phyloP scores from a whole-genome alignment of 441 rosid species.

The Aleurites moluccanus region DNA sequence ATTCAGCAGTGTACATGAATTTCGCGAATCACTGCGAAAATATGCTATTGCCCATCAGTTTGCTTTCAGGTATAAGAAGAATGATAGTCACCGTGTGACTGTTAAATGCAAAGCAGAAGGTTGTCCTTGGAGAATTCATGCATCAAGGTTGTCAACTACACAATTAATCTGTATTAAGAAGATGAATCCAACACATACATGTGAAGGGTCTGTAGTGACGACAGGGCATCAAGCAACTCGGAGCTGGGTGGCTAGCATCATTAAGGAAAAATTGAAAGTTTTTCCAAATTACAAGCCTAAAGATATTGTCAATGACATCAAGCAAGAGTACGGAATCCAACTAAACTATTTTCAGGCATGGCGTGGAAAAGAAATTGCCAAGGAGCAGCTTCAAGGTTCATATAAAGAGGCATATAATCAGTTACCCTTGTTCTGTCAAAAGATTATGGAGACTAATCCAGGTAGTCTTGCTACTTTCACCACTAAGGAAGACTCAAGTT shows the following conservation, averaged over 20 bases:
- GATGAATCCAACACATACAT: conserved; percentile 82
- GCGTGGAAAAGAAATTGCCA: conserved; percentile 95
- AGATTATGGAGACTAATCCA: conserved; percentile 81
- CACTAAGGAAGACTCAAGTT: conserved; percentile 89
- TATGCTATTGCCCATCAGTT: conserved; percentile 92
- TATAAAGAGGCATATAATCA: conserved; percentile 85
- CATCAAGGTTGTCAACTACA: conserved; percentile 81
- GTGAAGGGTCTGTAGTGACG: conserved; percentile 70
- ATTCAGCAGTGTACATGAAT: conserved; percentile 74
- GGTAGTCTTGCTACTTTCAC: conserved; percentile 81
- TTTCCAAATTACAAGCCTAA: conserved; percentile 87
- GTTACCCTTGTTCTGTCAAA: conserved; percentile 74
- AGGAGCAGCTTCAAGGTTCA: conserved; percentile 92
- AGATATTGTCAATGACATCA: conserved; percentile 83
- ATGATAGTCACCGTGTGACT: conserved; percentile 89
- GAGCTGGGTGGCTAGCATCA: conserved; percentile 93
- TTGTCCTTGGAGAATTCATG: conserved; percentile 96
- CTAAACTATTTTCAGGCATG: conserved; percentile 91
- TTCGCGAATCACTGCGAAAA: conserved; percentile 74
- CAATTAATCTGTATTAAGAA: conserved; percentile 86
- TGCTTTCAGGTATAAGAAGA: conserved; percentile 86
- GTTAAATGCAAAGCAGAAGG: conserved; percentile 95
- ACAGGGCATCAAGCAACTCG: conserved; percentile 86
- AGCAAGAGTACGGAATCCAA: conserved; percentile 83
- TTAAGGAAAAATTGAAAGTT: conserved; percentile 81